Base-by-base conservation (phyloP, 345 rosid genomes). In the Aurinia saxatilis region DNA sequence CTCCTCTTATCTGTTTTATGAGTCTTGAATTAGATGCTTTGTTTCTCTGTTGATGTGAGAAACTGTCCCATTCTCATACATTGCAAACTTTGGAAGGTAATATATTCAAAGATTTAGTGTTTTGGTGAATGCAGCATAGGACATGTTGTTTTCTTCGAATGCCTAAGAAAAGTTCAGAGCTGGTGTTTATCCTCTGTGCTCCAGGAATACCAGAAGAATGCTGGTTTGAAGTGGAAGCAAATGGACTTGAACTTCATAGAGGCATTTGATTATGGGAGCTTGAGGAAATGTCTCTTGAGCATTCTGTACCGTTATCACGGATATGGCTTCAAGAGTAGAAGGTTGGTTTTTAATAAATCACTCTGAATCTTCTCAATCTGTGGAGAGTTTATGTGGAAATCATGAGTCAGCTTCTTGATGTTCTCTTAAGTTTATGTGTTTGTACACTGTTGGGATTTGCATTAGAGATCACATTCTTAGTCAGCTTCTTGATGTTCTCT, bases 71-170 rank as follows among this genome's bases (percentile, higher is more conserved):
- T 84, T 75, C 65, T 91, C 81, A 88, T 91, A 61, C 98, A 91
- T 52, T 91, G 96, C 84, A 91, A 83, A 60, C 84, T 84, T 0
- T 96, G 98, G 50, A 88, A 91, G 96, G 96, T 86, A 73, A 46
- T 13, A 18, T 33, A 52, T 49, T 16, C 34, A 48, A 6, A 10
- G 9, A 14, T 18, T 16, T 55, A 5, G 2, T 41, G 31, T 10
- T 15, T 23, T 59, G 15, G 44, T 68, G 35, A 37, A 13, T 80
- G 79, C 90, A 90, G 97, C 97, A 87, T 72, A 82, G 95, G 48
- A 90, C 97, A 0, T 92, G 97, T 63, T 78, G 86, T n/a, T 65
- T 76, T 90, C 3, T 92, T 90, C 55, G 97, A 88, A 57, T 87
- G 95, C 83, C 71, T 87, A 53, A 84, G 95, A 56, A 90, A 90